Evolutionary conservation across 2,329 filamentous ascomycete species (phyloP).

Genomic region (Penicillium sclerotigenum): DNA sequence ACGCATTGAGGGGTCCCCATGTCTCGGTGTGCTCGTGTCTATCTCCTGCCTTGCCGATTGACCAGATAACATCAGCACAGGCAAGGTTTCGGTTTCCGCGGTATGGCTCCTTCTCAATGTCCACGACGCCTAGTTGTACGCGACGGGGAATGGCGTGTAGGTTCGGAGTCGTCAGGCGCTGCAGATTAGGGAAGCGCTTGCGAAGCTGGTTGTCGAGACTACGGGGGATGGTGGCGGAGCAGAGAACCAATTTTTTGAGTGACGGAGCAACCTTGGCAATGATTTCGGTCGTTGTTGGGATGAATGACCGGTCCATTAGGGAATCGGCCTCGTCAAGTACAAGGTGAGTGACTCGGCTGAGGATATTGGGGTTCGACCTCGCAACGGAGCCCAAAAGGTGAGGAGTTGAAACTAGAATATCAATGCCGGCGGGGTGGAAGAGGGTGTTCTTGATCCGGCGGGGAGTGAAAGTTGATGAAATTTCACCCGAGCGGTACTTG

Average conservation of each 20-base stretch:
- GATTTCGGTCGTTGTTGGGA: slow-evolving; percentile 75
- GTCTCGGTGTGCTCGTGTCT: slow-evolving; percentile 30
- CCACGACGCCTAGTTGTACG: slow-evolving; percentile 89
- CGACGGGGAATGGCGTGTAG: slow-evolving; percentile 92
- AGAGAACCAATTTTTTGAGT: slow-evolving; percentile 81
- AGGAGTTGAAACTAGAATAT: slow-evolving; percentile 82
- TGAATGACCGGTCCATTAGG: slow-evolving; percentile 88
- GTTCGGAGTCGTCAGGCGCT: slow-evolving; percentile 87
- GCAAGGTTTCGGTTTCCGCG: slow-evolving; percentile 88
- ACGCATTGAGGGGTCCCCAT: slow-evolving; percentile 32
- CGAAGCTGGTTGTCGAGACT: slow-evolving; percentile 83
- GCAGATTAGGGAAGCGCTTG: slow-evolving; percentile 75
- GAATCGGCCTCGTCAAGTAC: slow-evolving; percentile 96
- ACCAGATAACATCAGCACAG: slow-evolving; percentile 92
- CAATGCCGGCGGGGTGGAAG: slow-evolving; percentile 76
- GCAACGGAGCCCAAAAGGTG: slow-evolving; percentile 86
- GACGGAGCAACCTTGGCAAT: slow-evolving; percentile 79
- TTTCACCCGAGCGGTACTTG: slow-evolving; percentile 80
- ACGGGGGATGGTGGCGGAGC: slow-evolving; percentile 91
- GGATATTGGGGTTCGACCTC: slow-evolving; percentile 82
- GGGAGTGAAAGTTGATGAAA: slow-evolving; percentile 73
- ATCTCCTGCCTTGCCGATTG: slow-evolving; percentile 76
- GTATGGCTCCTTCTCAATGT: slow-evolving; percentile 89
- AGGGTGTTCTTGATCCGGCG: slow-evolving; percentile 80
- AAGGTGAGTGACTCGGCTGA: slow-evolving; percentile 85